A percentile compares a stretch with the other conserved stretches of the same genome.
Evolutionary conservation across 2,329 filamentous ascomycete genomes (phyloP).

Genomic region (Chaetothyriales sp.): DNA sequence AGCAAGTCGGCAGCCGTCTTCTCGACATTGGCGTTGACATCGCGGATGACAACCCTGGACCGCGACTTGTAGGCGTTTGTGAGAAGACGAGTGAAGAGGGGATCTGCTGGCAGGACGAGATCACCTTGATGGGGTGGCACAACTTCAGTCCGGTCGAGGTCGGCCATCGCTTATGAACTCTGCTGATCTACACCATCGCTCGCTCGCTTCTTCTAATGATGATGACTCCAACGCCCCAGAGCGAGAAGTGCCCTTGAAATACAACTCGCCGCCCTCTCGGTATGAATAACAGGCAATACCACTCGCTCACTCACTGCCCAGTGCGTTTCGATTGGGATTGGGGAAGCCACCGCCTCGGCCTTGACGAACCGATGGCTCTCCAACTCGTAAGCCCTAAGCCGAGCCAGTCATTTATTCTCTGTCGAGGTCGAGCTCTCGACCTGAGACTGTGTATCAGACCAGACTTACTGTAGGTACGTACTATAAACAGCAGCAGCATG

Average conservation of each 20-base stretch:
- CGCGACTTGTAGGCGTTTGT: conserved; percentile 19
- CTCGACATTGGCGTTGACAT: conserved; percentile 21
- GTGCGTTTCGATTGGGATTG: background rate
- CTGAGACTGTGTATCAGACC: conserved; percentile 33
- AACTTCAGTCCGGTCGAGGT: conserved; percentile 15
- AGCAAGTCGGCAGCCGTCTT: conserved; percentile 22
- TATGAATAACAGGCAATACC: background rate
- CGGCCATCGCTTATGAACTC: background rate
- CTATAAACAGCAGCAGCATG: conserved; percentile 23
- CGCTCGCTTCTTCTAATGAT: background rate
- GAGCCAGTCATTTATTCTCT: conserved; percentile 26
- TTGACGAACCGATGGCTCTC: conserved; percentile 10
- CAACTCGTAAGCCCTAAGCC: conserved; percentile 21
- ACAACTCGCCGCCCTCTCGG: background rate
- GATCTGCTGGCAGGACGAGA: conserved; percentile 21
- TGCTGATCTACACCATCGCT: background rate
- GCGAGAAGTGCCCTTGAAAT: background rate
- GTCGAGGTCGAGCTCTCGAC: conserved; percentile 18
- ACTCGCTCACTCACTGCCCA: background rate
- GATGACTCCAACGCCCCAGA: background rate
- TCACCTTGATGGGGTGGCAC: conserved; percentile 20
- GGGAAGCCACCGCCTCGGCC: background rate
- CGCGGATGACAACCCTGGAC: conserved; percentile 19
- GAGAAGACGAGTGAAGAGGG: conserved; percentile 22
- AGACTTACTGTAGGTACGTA: conserved; percentile 21